These are phyloP conservation scores for Physcomitrium patens DNA, from an alignment of 225 moss, liverwort and hornwort species.

Conservation along the genomic window DNA sequence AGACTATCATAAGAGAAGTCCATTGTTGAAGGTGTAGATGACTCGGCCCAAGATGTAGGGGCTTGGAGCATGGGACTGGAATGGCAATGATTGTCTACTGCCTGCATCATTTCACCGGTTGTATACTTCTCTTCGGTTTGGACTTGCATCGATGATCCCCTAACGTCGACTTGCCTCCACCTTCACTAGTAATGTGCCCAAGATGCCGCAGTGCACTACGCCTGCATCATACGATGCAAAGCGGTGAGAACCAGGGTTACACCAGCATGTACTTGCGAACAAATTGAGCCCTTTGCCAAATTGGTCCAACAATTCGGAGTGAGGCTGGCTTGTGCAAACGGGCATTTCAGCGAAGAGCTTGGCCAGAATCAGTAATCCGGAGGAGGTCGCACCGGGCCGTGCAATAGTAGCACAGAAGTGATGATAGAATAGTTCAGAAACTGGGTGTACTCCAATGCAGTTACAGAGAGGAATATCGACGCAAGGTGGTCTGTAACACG, in stretches of 20 bases:
- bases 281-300: not conserved
- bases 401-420: not conserved
- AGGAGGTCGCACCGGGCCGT: not conserved
- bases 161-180: not conserved
- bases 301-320: no score
- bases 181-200: slow-evolving; percentile 17
- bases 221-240: slow-evolving; percentile 10
- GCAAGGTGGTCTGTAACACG: not conserved
- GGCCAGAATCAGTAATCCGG: not conserved
- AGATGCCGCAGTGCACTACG: not conserved
- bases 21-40: slow-evolving; percentile 5
- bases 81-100: slow-evolving; percentile 19
- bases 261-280: not conserved
- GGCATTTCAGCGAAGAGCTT: not conserved
- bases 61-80: slow-evolving; percentile 19
- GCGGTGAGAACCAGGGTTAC: not conserved
- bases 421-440: not conserved
- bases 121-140: not conserved
- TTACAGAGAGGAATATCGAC: not conserved
- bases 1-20: slow-evolving; percentile 31
- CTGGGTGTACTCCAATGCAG: slow-evolving; percentile 4
- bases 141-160: no score
- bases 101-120: slow-evolving; percentile 14
- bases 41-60: slow-evolving; percentile 29
- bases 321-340: not conserved